phyloP scores from a whole-genome alignment of 1,284 basidiomycete genomes.

The Salmacisia buchloeana region DNA sequence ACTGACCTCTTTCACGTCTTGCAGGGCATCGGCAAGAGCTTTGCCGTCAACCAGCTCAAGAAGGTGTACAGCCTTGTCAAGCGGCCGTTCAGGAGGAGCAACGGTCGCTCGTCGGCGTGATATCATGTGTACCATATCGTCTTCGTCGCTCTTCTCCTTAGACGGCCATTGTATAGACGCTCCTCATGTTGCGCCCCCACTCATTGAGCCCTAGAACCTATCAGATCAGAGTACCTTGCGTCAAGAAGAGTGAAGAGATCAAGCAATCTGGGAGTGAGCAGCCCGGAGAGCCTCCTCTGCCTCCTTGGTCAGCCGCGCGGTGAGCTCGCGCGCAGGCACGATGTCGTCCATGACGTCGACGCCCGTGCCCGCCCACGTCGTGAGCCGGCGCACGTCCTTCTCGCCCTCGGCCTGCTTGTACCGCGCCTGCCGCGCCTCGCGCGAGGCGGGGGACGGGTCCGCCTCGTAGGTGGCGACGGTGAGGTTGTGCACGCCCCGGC shows the following conservation, averaged over 20 bases:
- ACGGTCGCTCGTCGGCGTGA: too few species aligned
- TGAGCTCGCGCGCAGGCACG: conserved; percentile 26
- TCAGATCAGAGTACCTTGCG: too few species aligned
- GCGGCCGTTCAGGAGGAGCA: too few species aligned
- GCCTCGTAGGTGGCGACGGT: conserved; percentile 40
- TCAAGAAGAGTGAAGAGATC: too few species aligned
- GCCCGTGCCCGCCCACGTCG: conserved; percentile 47
- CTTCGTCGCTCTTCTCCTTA: too few species aligned
- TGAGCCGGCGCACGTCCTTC: conserved; percentile 31
- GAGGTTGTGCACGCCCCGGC: conserved; percentile 34
- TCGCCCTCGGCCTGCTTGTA: conserved; percentile 22
- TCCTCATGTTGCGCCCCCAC: too few species aligned
- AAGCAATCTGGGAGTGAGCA: neutral
- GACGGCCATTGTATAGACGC: too few species aligned
- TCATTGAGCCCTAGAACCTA: too few species aligned
- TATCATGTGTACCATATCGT: too few species aligned
- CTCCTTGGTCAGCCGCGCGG: conserved; percentile 9
- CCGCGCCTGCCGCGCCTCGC: neutral
- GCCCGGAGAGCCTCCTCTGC: neutral
- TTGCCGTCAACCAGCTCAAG: neutral
- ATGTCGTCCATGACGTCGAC: conserved; percentile 36
- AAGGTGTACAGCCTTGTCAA: neutral
- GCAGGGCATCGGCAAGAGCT: conserved; percentile 3
- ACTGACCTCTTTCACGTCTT: neutral
- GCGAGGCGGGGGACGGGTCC: conserved; percentile 8